phyloP scores from a whole-genome alignment of 2,329 filamentous ascomycete species.

The Exophiala xenobiotica region DNA sequence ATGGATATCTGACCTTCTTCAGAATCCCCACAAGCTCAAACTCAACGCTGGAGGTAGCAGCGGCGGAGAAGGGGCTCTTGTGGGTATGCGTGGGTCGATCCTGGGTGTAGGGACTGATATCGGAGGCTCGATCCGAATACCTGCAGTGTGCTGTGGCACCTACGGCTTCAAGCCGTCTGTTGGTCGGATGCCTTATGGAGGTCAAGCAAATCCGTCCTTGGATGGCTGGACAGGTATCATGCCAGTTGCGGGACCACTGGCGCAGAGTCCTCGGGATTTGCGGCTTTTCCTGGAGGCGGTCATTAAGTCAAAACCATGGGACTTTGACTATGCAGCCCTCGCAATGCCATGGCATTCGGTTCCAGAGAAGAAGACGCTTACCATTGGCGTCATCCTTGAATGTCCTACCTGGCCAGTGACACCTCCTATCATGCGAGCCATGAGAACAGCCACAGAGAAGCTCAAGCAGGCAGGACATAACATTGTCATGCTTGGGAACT shows the following conservation, averaged over 20 bases:
- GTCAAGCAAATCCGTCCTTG: constrained; percentile 50
- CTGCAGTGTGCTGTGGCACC: constrained; percentile 52
- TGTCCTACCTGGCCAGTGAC: constrained; percentile 39
- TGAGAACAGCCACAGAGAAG: constrained; percentile 39
- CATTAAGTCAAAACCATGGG: constrained; percentile 43
- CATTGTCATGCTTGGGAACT: constrained; percentile 43
- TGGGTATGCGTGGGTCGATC: constrained; percentile 59
- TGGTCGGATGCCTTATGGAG: constrained; percentile 52
- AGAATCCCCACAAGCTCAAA: constrained; percentile 62
- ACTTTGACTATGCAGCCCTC: constrained; percentile 48
- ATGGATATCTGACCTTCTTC: not conserved
- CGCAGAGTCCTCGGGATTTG: constrained; percentile 32
- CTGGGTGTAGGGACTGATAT: constrained; percentile 65
- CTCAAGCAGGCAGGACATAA: constrained; percentile 44
- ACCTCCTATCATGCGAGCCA: constrained; percentile 40
- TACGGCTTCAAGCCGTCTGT: constrained; percentile 53
- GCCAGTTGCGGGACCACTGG: constrained; percentile 45
- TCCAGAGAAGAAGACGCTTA: constrained; percentile 23
- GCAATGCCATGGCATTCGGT: constrained; percentile 51
- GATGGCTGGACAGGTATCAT: constrained; percentile 53
- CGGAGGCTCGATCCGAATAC: constrained; percentile 46
- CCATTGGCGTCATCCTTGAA: constrained; percentile 42
- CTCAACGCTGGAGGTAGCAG: constrained; percentile 64
- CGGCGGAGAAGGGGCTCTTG: constrained; percentile 63
- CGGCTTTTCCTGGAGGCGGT: constrained; percentile 34